phyloP scores from a whole-genome alignment of 2,329 filamentous ascomycete genomes.

The Fusarium circinatum region DNA sequence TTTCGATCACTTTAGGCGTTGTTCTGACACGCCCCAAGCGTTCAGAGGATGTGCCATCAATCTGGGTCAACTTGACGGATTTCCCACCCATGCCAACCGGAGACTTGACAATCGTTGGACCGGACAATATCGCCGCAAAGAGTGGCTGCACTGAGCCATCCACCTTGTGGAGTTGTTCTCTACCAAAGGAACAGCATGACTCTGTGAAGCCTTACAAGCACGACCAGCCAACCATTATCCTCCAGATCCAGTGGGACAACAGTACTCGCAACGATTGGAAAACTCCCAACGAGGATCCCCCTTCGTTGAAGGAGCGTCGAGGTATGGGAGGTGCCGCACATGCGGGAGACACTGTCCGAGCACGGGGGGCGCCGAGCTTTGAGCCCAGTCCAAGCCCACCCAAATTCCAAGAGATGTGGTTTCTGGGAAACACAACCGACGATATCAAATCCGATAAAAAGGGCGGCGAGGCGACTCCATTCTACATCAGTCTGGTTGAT shows the following conservation, averaged over 20 bases:
- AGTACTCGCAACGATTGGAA: slow-evolving; percentile 63
- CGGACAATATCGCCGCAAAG: slow-evolving; percentile 71
- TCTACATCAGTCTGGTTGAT: slow-evolving; percentile 80
- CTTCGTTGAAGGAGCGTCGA: slow-evolving; percentile 43
- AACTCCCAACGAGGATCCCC: slow-evolving; percentile 52
- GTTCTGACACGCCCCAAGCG: slow-evolving; percentile 55
- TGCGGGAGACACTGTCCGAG: slow-evolving; percentile 39
- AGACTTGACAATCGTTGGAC: slow-evolving; percentile 79
- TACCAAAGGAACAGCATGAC: slow-evolving; percentile 81
- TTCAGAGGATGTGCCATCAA: slow-evolving; percentile 50
- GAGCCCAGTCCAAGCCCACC: slow-evolving; percentile 67
- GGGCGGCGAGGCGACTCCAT: slow-evolving; percentile 86
- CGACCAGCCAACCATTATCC: slow-evolving; percentile 79
- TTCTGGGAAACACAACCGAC: slow-evolving; percentile 89
- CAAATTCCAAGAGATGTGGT: slow-evolving; percentile 75
- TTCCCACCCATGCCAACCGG: slow-evolving; percentile 90
- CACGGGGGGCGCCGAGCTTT: slow-evolving; percentile 47
- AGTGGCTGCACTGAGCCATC: slow-evolving; percentile 76
- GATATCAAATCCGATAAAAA: slow-evolving; percentile 72
- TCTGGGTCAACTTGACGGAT: slow-evolving; percentile 86
- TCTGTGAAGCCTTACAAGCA: slow-evolving; percentile 70
- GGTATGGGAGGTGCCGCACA: slow-evolving; percentile 38
- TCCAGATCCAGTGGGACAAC: slow-evolving; percentile 81
- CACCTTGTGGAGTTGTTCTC: slow-evolving; percentile 85
- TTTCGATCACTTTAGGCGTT: slow-evolving; percentile 68